phyloP scores from a whole-genome alignment of 306 rosid genomes.

The Gastrolobium bilobum region DNA sequence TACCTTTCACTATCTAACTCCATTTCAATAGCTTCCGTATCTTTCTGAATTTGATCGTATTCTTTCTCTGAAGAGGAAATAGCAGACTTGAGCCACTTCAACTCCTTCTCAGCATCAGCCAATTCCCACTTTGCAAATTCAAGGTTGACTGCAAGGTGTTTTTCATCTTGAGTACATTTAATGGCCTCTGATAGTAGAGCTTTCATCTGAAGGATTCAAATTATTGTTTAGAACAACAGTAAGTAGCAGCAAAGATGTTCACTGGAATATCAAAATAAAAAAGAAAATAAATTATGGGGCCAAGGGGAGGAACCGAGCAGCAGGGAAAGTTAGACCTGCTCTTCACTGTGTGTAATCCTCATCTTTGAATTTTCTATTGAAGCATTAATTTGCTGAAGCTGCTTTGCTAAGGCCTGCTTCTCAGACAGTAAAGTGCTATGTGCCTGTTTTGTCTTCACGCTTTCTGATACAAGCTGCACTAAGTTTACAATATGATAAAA shows the following conservation, averaged over 20 bases:
- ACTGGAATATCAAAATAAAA: slow-evolving; percentile 8
- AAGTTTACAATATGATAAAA: slow-evolving; percentile 46
- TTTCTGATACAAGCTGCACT: slow-evolving; percentile 95
- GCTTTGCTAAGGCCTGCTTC: slow-evolving; percentile 83
- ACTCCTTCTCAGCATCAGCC: slow-evolving; percentile 93
- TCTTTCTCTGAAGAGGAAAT: slow-evolving; percentile 86
- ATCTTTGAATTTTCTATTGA: slow-evolving; percentile 65
- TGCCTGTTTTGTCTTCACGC: slow-evolving; percentile 87
- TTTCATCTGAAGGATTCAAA: slow-evolving; percentile 71
- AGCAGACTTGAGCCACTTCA: slow-evolving; percentile 80
- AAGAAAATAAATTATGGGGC: slow-evolving; percentile 2
- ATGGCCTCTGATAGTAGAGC: slow-evolving; percentile 66
- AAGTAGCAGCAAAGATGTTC: slow-evolving; percentile 22
- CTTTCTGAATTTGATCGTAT: slow-evolving; percentile 73
- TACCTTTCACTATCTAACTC: slow-evolving; percentile 90
- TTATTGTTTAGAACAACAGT: slow-evolving; percentile 40
- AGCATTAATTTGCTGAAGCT: slow-evolving; percentile 76
- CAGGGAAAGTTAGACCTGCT: slow-evolving; percentile 64
- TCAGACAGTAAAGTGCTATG: slow-evolving; percentile 70
- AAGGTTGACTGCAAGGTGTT: slow-evolving; percentile 67
- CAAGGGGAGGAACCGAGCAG: neutral
- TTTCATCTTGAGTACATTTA: slow-evolving; percentile 75
- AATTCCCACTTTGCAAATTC: slow-evolving; percentile 85
- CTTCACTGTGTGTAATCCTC: slow-evolving; percentile 71
- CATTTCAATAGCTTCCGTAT: slow-evolving; percentile 61